Evolutionary conservation across 148 eudicot genomes (phyloP), one percentile per base, ranked within the genome.

Genomic region (Vaccinium darrowii): DNA sequence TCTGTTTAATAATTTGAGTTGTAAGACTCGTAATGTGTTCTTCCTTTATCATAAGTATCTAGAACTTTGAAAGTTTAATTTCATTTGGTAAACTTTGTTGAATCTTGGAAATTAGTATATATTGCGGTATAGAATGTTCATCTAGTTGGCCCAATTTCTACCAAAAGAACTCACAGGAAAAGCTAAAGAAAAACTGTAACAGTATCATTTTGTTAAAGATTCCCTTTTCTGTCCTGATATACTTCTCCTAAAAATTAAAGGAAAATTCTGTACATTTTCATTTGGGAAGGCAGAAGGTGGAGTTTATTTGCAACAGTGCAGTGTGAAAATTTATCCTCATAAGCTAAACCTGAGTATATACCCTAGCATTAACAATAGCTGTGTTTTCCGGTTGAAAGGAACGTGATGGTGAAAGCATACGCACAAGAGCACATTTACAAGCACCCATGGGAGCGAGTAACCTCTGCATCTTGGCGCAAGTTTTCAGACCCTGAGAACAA

Each of bases 381-480:
- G 12, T 18, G 36, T 76, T 43, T 18, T 82, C n/a, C 78, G 79
- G 69, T 52, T 13, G 71, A 56, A 81, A 69, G 50, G 58, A n/a
- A 11, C 69, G 30, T 1, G 62, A 96, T 96, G 99, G 99, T 93
- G 84, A 90, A 90, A 85, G 98, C 97, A 43, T 96, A 96, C 52
- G 82, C 93, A 82, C 98, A 96, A 88, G 98, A 94, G 84, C 92
- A 96, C 89, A 86, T 90, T 7, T 96, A 92, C 89, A 94, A 90
- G 89, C 99, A 96, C 87, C 99, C 99, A 84, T 96, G 99, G 99
- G 98, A 94, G 76, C 86, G 97, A 72, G 99, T 96, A 78, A 93
- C 98, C 18, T 86, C 98, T 56, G 99, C 99, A 75, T 96, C 99
- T n/a, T 96, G 99, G 99, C 95, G 98, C 84, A 96, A 96, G 84